Base-by-base conservation (phyloP, 1,284 basidiomycete genomes). In the Farysia itapuensis region DNA sequence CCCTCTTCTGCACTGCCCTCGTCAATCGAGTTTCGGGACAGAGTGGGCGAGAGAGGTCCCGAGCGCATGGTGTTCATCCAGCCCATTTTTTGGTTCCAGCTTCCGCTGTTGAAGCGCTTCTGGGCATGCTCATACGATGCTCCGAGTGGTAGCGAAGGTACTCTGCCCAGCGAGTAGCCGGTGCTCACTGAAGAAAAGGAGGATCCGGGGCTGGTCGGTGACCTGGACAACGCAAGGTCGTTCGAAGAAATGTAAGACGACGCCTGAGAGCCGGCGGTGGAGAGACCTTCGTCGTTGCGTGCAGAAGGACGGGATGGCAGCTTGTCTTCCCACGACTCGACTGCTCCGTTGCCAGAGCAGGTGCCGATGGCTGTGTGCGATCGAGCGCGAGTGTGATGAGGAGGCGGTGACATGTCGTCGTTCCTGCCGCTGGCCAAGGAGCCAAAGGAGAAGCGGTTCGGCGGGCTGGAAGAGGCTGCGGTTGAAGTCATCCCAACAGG, bases 51-150 rank as follows among this genome's bases (percentile, higher is more conserved):
- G 22, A 60, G 50, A 7, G 57, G 57, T 15, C 50, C 50, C 16
- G 57, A 26, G 5, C 57, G 41, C 57, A 60, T 53, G 1, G 42
- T 50, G 43, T 39, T 49, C 50, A 60, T 60, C 54, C 56, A 61
- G 31, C 53, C 50, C 34, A 54, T 45, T 39, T 56, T 61, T 29
- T 54, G 57, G 15, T 47, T 45, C 59, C 59, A 63, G 39, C 59
- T 63, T 33, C 59, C 59, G 46, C 59, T 63, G 39, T 63, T 43
- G 49, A 65, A 56, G 22, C 61, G 31, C 57, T 65, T 65, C 31
- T 60, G 61, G n/a, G 61, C 61, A 33, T 56, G 57, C 40, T 65
- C 61, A 43, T 65, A 65, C 25, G 56, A 60, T 0, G 50, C 37
- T 5, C 50, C 49, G 45, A 65, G 30, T 4, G 61, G 61, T 22